phyloP scores from a whole-genome alignment of 2,329 filamentous ascomycete genomes.

The Lanzia echinophila region DNA sequence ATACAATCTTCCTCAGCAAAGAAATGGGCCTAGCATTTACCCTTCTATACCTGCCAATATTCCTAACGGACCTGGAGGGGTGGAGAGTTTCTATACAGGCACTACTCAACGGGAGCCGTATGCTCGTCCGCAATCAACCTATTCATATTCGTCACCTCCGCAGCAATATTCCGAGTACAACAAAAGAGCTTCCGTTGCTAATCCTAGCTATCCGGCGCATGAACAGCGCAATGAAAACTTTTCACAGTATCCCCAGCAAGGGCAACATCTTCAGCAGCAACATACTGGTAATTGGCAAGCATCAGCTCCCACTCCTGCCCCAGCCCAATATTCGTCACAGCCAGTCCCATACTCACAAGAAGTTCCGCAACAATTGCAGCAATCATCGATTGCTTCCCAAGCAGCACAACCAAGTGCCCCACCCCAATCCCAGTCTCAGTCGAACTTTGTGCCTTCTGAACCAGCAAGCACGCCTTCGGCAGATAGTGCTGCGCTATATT shows the following conservation, averaged over 20 bases:
- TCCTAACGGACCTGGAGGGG: constrained; percentile 42
- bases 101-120: constrained; percentile 48
- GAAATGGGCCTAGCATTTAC: constrained; percentile 57
- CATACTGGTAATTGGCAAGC: constrained; percentile 46
- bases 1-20: constrained; percentile 49
- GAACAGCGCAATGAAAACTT: constrained; percentile 22
- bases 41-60: constrained; percentile 57
- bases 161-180: constrained; percentile 36
- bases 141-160: constrained; percentile 42
- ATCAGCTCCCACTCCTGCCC: constrained; percentile 13
- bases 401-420: constrained; percentile 29
- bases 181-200: constrained; percentile 20
- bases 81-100: constrained; percentile 78
- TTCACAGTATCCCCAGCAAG: constrained; percentile 32
- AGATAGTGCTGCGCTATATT: constrained; percentile 55
- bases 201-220: constrained; percentile 17
- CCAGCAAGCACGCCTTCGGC: constrained; percentile 32
- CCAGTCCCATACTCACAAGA: constrained; percentile 13
- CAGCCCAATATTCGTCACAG: constrained; percentile 17
- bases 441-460: constrained; percentile 30
- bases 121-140: constrained; percentile 43
- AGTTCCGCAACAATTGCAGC: constrained; percentile 26
- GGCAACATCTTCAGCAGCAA: constrained; percentile 41
- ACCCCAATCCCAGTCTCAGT: constrained; percentile 28
- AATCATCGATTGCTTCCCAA: constrained; percentile 15